phyloP scores from a whole-genome alignment of 768 basidiomycete species.

The Gautieria morchelliformis region DNA sequence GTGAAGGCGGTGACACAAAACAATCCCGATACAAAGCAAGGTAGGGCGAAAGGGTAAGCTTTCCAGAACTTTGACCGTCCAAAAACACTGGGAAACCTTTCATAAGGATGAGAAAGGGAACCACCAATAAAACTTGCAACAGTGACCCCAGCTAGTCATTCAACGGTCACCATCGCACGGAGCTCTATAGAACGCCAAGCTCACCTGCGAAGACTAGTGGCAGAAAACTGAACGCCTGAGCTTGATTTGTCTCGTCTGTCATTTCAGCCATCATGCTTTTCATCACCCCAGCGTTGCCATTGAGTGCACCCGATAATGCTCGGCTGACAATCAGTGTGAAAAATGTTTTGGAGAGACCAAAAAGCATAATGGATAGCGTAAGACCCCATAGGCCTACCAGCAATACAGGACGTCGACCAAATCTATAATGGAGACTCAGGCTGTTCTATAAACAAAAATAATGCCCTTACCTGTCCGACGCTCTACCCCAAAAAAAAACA shows the following conservation, averaged over 20 bases:
- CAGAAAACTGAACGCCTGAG: constrained; percentile 52
- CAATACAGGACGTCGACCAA: not conserved
- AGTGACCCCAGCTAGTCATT: not conserved
- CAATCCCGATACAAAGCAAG: not conserved
- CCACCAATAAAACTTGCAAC: constrained; percentile 16
- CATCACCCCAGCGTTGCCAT: constrained; percentile 66
- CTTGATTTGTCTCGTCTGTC: constrained; percentile 60
- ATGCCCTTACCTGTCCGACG: not conserved
- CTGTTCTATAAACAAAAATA: not conserved
- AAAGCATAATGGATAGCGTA: not conserved
- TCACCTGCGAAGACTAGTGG: not conserved
- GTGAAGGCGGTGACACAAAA: not conserved
- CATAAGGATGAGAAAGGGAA: not conserved
- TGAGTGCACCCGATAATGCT: constrained; percentile 59
- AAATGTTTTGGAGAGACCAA: too few relatives aligned
- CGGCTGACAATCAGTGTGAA: constrained; percentile 45
- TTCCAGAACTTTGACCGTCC: not conserved
- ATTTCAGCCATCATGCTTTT: constrained; percentile 62
- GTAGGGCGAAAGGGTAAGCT: not conserved
- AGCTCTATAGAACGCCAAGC: constrained; percentile 30
- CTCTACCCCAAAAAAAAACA: not conserved
- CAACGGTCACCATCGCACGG: not conserved
- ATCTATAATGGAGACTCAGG: not conserved
- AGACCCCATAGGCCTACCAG: not conserved
- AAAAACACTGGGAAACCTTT: not conserved